Percentiles rank a stretch among this genome's conserved stretches.
phyloP scores from a whole-genome alignment of 2,329 filamentous ascomycete genomes.

The Colletotrichum falcatum region DNA sequence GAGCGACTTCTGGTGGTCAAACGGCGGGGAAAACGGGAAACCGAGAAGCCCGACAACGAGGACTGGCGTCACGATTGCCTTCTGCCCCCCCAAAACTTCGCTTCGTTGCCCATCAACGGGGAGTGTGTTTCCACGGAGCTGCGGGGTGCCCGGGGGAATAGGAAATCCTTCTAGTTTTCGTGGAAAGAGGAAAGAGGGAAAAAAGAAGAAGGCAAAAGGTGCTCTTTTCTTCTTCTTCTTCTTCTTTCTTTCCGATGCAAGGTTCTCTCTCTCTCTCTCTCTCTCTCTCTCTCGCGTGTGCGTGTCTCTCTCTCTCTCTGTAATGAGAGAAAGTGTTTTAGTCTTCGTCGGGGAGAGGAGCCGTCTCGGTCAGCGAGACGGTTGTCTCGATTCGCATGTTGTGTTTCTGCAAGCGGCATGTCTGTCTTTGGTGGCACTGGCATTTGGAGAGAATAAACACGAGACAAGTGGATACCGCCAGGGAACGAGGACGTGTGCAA shows the following conservation, averaged over 20 bases:
- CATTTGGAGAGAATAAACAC: not conserved
- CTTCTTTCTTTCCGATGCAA: no score
- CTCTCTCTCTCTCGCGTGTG: no score
- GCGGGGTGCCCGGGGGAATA: not conserved
- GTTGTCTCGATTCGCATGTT: not conserved
- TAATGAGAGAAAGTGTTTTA: not conserved
- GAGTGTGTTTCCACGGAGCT: not conserved
- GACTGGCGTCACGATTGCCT: conserved; percentile 12
- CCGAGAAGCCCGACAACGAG: not conserved
- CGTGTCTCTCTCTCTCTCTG: not conserved
- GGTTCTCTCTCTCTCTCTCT: no score
- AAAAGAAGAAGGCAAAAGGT: no score
- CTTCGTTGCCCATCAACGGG: not conserved
- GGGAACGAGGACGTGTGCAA: not conserved
- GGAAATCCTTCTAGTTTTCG: not conserved
- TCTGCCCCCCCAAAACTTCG: not conserved
- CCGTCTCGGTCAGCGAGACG: conserved; percentile 9
- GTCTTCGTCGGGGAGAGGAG: not conserved
- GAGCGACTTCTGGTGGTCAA: not conserved
- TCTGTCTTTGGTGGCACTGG: no score
- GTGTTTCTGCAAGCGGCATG: not conserved
- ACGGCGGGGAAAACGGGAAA: conserved; percentile 4
- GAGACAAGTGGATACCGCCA: not conserved
- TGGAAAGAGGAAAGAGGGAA: not conserved
- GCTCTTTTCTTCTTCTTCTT: no score